Evolutionary conservation across 306 rosid species (phyloP), one percentile per base, ranked within the genome.

Genomic region (Clitoria ternatea): DNA sequence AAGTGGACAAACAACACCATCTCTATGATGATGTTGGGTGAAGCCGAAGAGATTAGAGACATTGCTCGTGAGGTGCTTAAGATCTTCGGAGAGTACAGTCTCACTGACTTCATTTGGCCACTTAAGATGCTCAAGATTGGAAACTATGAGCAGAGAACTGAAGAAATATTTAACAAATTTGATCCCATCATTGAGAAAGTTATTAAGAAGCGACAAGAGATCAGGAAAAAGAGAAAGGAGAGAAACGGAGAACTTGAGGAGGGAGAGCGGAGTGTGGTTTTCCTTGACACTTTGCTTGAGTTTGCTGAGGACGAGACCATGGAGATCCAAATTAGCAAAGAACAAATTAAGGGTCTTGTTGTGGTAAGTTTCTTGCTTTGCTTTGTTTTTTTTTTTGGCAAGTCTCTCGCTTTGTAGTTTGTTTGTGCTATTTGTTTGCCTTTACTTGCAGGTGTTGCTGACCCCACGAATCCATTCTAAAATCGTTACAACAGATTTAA

Each of bases 11-110:
- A 80, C 60, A 78, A 22, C 39, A 35, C 85, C 2, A 78, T 80
- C 1, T 74, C 80, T 0, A 45, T 27, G 29, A 80, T 86, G 88
- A 80, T 86, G 77, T 12, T 83, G 32, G 85, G 90, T 17, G 77
- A 53, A 9, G 67, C 71, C 0, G 83, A 74, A 23, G 81, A 85
- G 61, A 63, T 75, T 3, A 67, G 60, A 59, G 32, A 42, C 12
- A 78, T 80, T 0, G 80, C 75, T 7, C 78, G 87, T 0, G 80
- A 83, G 14, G 77, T 70, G 24, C 49, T 79, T 1, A 55, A 75
- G 68, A 80, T 86, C 26, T 80, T 83, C 0, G 80, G 87, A 0
- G 84, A 80, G 36, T 80, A 77, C 5, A 86, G 81, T 55, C 52
- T 77, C 0, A 48, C 77, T 0, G 72, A 86, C 49, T 83, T 70